phyloP scores from a whole-genome alignment of 257 asterid genomes.

The Cynanchum wilfordii region DNA sequence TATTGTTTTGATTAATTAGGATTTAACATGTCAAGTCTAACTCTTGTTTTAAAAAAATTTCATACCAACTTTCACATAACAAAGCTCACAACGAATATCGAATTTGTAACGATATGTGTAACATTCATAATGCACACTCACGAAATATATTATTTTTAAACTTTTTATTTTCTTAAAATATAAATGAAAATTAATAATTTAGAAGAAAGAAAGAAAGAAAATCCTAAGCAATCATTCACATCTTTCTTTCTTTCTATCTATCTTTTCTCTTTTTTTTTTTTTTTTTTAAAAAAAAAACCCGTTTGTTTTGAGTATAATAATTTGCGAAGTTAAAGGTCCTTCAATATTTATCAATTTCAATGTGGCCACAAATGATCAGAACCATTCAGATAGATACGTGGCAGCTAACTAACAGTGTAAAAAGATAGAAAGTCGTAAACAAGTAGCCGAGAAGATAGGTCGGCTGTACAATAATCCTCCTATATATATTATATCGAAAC shows the following conservation, averaged over 20 bases:
- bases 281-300: too few relatives aligned
- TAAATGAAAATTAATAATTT: background rate
- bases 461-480: background rate
- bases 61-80: too few relatives aligned
- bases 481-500: background rate
- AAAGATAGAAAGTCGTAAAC: background rate
- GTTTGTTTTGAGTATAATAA: background rate
- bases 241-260: background rate
- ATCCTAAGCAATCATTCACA: background rate
- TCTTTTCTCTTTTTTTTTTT: background rate
- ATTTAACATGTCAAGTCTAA: too few relatives aligned
- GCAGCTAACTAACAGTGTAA: background rate
- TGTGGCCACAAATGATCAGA: background rate
- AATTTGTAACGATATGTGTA: too few relatives aligned
- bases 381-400: background rate
- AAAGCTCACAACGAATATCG: too few relatives aligned
- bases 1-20: too few relatives aligned
- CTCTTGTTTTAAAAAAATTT: too few relatives aligned
- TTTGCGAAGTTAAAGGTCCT: background rate
- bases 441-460: background rate
- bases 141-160: too few relatives aligned
- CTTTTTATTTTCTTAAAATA: too few relatives aligned
- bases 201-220: too few relatives aligned
- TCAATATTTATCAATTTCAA: background rate
- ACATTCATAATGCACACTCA: too few relatives aligned